These are phyloP conservation scores for Lupinus albus DNA, from an alignment of 306 rosid species.

Conservation along the genomic window DNA sequence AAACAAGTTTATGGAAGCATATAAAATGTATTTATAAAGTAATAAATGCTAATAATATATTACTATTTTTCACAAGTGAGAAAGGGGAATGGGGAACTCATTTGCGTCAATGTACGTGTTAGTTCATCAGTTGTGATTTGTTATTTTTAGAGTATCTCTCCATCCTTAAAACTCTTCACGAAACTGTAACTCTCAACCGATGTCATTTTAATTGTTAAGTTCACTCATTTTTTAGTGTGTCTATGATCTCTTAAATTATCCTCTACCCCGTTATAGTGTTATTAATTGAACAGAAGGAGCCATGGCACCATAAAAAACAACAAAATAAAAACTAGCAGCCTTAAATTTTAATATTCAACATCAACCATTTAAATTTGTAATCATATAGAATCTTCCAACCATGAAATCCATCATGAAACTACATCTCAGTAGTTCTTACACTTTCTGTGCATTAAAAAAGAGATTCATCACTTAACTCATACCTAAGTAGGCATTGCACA, in stretches of 20 bases:
- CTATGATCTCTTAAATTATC: not conserved
- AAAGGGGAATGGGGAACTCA: not conserved
- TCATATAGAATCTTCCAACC: not conserved
- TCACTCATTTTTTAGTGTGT: not conserved
- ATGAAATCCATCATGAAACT: conserved; percentile 1
- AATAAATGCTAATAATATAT: not conserved
- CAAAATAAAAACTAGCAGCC: not conserved
- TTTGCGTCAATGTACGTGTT: not conserved
- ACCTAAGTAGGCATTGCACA: not conserved
- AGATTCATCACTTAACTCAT: conserved; percentile 6
- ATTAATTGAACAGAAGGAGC: conserved; percentile 15
- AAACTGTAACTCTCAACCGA: not conserved
- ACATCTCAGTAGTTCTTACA: conserved; percentile 20
- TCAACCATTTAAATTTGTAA: not conserved
- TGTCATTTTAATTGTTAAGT: not conserved
- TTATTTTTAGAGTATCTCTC: not conserved
- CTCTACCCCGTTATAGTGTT: not conserved
- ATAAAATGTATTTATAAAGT: not conserved
- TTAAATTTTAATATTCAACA: conserved; percentile 5
- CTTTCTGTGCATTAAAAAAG: not conserved
- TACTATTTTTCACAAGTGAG: not conserved
- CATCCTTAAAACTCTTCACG: not conserved
- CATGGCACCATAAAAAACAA: not conserved
- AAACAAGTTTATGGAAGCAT: conserved; percentile 22
- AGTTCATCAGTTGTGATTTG: no score